Evolutionary conservation across 768 basidiomycete genomes (phyloP).

Genomic region (Suillus decipiens): DNA sequence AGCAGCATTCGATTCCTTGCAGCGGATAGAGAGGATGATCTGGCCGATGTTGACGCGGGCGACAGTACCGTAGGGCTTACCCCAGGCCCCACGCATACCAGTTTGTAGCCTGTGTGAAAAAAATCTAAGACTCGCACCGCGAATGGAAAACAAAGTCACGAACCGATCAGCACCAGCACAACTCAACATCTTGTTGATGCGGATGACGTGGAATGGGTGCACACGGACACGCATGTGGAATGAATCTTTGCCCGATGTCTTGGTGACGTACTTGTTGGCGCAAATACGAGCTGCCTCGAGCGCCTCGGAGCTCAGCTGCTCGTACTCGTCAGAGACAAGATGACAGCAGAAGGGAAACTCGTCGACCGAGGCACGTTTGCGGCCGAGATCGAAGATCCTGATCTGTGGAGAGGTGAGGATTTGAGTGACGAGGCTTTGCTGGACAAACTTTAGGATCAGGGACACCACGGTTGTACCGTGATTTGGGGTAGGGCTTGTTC

Average conservation of each 20-base stretch:
- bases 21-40: conserved; percentile 90
- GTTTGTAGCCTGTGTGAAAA: conserved; percentile 69
- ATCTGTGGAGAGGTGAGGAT: conserved; percentile 55
- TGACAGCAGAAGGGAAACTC: conserved; percentile 99
- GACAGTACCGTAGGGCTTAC: conserved; percentile 97
- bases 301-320: conserved; percentile 94
- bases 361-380: conserved; percentile 95
- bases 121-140: neutral
- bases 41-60: conserved; percentile 98
- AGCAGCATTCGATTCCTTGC: conserved; percentile 83
- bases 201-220: conserved; percentile 98
- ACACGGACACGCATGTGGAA: conserved; percentile 98
- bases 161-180: conserved; percentile 98
- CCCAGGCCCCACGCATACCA: conserved; percentile 99
- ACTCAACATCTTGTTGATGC: conserved; percentile 99
- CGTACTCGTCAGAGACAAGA: conserved; percentile 97
- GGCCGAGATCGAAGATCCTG: conserved; percentile 94
- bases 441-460: conserved; percentile 83
- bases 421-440: neutral
- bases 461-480: conserved; percentile 97
- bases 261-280: conserved; percentile 99
- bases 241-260: conserved; percentile 97
- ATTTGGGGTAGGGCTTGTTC: conserved; percentile 98
- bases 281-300: conserved; percentile 99
- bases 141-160: conserved; percentile 25